Evolutionary conservation across 768 basidiomycete species (phyloP).

Genomic region (Kwoniella bestiolae): DNA sequence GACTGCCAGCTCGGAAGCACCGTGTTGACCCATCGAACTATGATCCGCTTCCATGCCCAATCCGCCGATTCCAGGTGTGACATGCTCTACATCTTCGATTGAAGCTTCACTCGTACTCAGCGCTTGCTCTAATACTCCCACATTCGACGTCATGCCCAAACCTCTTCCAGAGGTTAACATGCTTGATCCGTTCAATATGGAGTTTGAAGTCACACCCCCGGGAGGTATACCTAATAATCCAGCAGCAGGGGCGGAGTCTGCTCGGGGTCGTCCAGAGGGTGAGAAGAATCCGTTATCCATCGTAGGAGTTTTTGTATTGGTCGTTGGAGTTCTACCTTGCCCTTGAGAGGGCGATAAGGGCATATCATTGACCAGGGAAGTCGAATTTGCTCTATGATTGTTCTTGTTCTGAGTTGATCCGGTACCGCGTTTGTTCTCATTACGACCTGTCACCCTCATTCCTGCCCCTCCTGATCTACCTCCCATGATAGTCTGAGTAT

Average conservation of each 20-base stretch:
- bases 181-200: slow-evolving; percentile 19
- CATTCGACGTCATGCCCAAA: slow-evolving; percentile 22
- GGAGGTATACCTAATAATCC: slow-evolving; percentile 6
- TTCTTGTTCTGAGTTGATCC: slow-evolving; percentile 1
- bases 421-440: slow-evolving; percentile 6
- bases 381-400: slow-evolving; percentile 31
- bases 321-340: slow-evolving; percentile 20
- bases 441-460: slow-evolving; percentile 69
- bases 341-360: slow-evolving; percentile 15
- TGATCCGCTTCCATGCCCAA: slow-evolving; percentile 20
- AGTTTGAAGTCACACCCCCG: neutral
- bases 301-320: slow-evolving; percentile 9
- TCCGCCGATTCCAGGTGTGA: neutral
- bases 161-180: slow-evolving; percentile 36
- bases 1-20: slow-evolving; percentile 30
- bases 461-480: slow-evolving; percentile 73
- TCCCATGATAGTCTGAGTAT: slow-evolving; percentile 88
- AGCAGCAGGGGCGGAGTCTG: slow-evolving; percentile 53
- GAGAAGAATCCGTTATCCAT: slow-evolving; percentile 44
- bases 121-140: slow-evolving; percentile 29
- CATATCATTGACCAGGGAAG: slow-evolving; percentile 16
- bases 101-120: slow-evolving; percentile 33
- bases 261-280: slow-evolving; percentile 43
- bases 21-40: slow-evolving; percentile 25
- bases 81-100: slow-evolving; percentile 26